These are phyloP conservation scores for Saccharomycopsis hybrid DNA, from an alignment of 1,139 yeast genomes.

Conservation along the genomic window DNA sequence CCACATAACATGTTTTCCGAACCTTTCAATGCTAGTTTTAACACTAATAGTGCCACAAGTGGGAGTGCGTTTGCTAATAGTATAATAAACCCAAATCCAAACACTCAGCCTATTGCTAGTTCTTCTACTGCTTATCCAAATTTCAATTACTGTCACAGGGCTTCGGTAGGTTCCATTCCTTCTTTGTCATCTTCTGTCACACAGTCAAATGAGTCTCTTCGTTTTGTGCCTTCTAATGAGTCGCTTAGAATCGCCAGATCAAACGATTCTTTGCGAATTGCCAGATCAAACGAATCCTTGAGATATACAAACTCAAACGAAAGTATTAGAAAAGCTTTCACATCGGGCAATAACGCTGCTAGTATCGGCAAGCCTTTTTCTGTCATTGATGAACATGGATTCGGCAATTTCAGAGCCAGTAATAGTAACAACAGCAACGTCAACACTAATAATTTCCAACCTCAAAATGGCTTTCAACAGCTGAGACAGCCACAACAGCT, in stretches of 20 bases:
- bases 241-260: slow-evolving; percentile 9
- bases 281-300: slow-evolving; percentile 13
- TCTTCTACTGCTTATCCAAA: not conserved
- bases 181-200: slow-evolving; percentile 10
- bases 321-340: slow-evolving; percentile 5
- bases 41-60: not conserved
- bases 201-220: slow-evolving; percentile 14
- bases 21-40: not conserved
- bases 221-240: slow-evolving; percentile 19
- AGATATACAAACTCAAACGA: slow-evolving; percentile 8
- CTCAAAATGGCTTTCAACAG: not conserved
- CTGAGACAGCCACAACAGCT: slow-evolving; percentile 2
- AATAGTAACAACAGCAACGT: not conserved
- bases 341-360: not conserved
- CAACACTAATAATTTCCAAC: slow-evolving; percentile 3
- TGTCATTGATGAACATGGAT: not conserved
- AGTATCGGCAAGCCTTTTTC: not conserved
- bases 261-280: slow-evolving; percentile 14
- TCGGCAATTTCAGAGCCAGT: not conserved
- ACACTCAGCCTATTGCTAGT: not conserved
- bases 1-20: slow-evolving; percentile 6
- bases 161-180: slow-evolving; percentile 18
- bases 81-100: not conserved
- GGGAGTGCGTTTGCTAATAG: not conserved
- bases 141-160: slow-evolving; percentile 8